A percentile compares a stretch with the other conserved stretches of the same genome.
Conservation (phyloP, 2,329 filamentous ascomycete genomes). For the Verticillium isaacii region DNA sequence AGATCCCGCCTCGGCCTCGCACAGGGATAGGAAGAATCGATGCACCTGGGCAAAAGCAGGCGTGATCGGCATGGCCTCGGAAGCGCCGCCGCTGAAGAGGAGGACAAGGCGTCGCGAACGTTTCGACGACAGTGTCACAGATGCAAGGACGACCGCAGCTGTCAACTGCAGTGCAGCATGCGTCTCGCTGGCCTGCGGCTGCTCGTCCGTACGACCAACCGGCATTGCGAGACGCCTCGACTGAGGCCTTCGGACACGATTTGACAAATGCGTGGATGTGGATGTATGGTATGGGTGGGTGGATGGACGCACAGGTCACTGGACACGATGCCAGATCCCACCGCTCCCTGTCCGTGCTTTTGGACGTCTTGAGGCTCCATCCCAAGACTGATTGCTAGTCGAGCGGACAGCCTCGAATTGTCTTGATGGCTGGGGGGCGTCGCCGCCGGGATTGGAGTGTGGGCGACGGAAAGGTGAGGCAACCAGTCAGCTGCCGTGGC, state of each 20-base stretch:
- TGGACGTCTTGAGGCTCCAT: neutral
- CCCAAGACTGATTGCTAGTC: neutral
- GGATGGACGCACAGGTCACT: neutral
- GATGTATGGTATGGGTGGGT: neutral
- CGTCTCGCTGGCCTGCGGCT: neutral
- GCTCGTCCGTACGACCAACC: neutral
- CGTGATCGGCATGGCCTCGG: neutral
- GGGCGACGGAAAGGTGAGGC: neutral
- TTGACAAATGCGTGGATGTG: neutral
- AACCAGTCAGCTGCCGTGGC: conserved; percentile 1
- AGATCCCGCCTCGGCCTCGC: neutral
- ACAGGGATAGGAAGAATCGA: neutral
- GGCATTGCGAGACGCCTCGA: neutral
- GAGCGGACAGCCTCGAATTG: neutral
- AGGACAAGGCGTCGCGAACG: neutral
- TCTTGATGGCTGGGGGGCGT: neutral
- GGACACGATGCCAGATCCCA: neutral
- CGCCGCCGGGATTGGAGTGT: neutral
- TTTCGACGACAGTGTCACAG: neutral
- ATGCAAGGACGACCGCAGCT: neutral
- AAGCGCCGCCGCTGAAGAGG: neutral
- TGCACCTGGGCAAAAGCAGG: neutral
- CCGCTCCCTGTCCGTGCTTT: neutral
- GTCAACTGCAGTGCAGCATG: neutral
- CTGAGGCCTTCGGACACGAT: neutral